A percentile compares a stretch with the other conserved stretches of the same genome.
phyloP scores from a whole-genome alignment of 345 rosid genomes.

The Ceriops zippeliana region DNA sequence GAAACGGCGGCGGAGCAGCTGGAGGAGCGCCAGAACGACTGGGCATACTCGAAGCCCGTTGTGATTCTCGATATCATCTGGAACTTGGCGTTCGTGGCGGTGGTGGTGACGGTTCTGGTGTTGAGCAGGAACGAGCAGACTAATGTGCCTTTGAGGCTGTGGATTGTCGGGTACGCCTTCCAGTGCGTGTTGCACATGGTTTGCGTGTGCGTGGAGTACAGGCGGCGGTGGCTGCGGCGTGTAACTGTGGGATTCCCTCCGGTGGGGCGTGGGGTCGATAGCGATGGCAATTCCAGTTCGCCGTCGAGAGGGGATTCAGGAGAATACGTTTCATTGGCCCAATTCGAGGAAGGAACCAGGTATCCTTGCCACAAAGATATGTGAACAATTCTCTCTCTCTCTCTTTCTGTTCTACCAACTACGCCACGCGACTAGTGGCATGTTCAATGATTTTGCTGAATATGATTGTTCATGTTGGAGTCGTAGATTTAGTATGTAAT shows the following conservation, averaged over 20 bases:
- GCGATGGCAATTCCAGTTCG: slow-evolving; percentile 48
- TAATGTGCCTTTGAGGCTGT: slow-evolving; percentile 71
- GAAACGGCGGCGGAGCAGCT: slow-evolving; percentile 96
- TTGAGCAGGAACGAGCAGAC: slow-evolving; percentile 65
- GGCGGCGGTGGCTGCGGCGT: slow-evolving; percentile 52
- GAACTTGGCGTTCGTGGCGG: slow-evolving; percentile 84
- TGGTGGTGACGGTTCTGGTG: slow-evolving; percentile 52
- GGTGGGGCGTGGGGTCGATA: slow-evolving; percentile 26
- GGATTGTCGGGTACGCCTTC: slow-evolving; percentile 75
- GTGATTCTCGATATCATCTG: slow-evolving; percentile 76
- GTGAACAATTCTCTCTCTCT: too few species aligned
- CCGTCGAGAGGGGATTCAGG: slow-evolving; percentile 46
- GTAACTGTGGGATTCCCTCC: slow-evolving; percentile 28
- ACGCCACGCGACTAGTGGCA: too few species aligned
- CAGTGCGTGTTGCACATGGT: slow-evolving; percentile 87
- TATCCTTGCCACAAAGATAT: slow-evolving; percentile 14
- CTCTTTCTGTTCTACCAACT: too few species aligned
- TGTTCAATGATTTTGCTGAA: too few species aligned
- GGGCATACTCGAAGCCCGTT: slow-evolving; percentile 96
- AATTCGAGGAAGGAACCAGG: slow-evolving; percentile 62
- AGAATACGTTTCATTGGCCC: slow-evolving; percentile 63
- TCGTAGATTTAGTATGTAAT: too few species aligned
- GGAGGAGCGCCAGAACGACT: slow-evolving; percentile 95
- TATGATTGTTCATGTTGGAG: too few species aligned
- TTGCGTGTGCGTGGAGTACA: slow-evolving; percentile 77